Evolutionary conservation across 345 rosid species (phyloP), one percentile per base, ranked within the genome.

Genomic region (Punica granatum): DNA sequence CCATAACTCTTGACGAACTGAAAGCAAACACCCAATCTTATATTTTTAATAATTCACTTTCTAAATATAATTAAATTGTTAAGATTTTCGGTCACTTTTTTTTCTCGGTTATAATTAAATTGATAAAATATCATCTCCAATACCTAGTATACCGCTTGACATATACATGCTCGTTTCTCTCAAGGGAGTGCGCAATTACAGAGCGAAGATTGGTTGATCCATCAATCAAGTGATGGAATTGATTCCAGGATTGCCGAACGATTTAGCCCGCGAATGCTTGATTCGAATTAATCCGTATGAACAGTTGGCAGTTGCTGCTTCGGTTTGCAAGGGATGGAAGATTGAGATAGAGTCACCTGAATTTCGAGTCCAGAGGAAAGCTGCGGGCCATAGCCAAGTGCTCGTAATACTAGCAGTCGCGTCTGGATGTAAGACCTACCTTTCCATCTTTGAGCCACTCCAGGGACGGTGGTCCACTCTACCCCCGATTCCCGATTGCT

Each of bases 291-390:
- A n/a, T 2, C 53, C 74, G 0, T 83, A 81, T 75, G 61, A 68
- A n/a, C 79, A 79, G 16, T 76, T 88, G 67, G 63, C 88, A 0
- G 16, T 63, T 0, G 80, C 78, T 10, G 68, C 82, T 14, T 80
- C 92, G 13, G 80, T 82, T 1, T 84, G 88, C 75, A 90, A 72
- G 73, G 53, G 35, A 13, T 90, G 97, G 97, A 85, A 73, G 73
- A 63, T n/a, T 31, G 84, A 84, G 79, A 59, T 86, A 23, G 77
- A 81, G 32, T 72, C 66, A 42, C 81, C 90, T 15, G 74, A 74
- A 7, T 90, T 90, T 62, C 67, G 46, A 25, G 26, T n/a, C 46
- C 41, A 30, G 9, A 35, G 44, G 46, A 63, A 63, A 30, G 66
- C 72, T 74, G 32, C 31, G 62, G 23, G 36, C 69, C 30, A 26